Percentiles rank a stretch among this genome's conserved stretches.
Evolutionary conservation across 1,284 basidiomycete genomes (phyloP).

Genomic region (Coniferiporia sulphurascens): DNA sequence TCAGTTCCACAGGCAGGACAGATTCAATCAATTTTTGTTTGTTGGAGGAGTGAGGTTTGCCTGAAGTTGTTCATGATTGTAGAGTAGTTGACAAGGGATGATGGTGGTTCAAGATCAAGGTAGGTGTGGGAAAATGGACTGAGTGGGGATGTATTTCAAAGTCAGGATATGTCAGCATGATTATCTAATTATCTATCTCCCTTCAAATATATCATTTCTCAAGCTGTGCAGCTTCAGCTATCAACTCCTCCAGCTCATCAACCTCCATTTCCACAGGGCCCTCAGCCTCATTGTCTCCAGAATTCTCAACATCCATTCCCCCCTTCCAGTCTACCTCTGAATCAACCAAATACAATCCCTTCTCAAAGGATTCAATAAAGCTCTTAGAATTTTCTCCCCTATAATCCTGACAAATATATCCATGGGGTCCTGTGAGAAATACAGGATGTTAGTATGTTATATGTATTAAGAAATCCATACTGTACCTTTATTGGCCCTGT

Average conservation of each 20-base stretch:
- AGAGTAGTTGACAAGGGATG: neutral
- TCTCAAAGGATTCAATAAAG: neutral
- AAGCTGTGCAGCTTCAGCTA: neutral
- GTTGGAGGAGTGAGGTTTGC: neutral
- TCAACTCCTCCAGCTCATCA: neutral
- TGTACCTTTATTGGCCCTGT: neutral
- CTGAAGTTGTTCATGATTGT: neutral
- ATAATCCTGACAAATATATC: neutral
- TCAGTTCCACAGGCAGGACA: slow-evolving; percentile 5
- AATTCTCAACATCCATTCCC: neutral
- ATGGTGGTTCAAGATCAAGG: neutral
- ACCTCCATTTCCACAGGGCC: neutral
- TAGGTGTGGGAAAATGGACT: neutral
- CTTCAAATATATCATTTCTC: neutral
- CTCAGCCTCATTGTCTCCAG: neutral
- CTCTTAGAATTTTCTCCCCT: neutral
- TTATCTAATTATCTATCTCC: neutral
- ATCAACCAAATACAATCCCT: neutral
- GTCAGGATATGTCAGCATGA: neutral
- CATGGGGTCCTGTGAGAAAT: neutral
- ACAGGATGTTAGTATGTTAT: neutral
- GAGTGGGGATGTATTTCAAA: neutral
- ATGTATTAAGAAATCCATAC: neutral
- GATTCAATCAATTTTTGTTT: neutral
- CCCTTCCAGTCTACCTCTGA: neutral